Evolutionary conservation across 2,329 filamentous ascomycete genomes (phyloP), one percentile per base, ranked within the genome.

Genomic region (Pleomassaria siparia): DNA sequence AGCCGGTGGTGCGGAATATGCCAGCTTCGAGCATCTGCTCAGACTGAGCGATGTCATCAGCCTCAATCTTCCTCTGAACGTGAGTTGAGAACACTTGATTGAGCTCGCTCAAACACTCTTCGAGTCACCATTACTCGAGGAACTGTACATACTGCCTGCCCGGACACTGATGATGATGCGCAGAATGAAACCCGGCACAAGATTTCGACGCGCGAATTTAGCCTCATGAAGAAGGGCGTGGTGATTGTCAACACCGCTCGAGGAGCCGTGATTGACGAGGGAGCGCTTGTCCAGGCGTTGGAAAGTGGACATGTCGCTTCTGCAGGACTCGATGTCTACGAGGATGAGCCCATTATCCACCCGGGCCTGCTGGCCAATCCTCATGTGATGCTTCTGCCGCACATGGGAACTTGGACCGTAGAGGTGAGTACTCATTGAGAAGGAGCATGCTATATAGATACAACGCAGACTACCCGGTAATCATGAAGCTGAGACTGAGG

Each of bases 361-460:
- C 84, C 84, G 0, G 87, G 86, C 1, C 74, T 95, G 33, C 58
- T 91, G 12, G 73, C 74, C 13, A 91, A 92, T 63, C 82, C 82
- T 2, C 80, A 83, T 56, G 88, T 89, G 18, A 76, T 92, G 59
- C 76, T 95, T 22, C 73, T 95, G 28, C 90, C 90, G 43, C 90
- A 95, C 69, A 88, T 95, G 87, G 89, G 89, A 0, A 95, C 90
- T 0, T 90, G 82, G 79, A 92, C 88, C 0, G 74, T 84, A 22
- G 89, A 87, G 74, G 77, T 66, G 46, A 54, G 60, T 58, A 21
- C n/a, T n/a, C n/a, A n/a, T n/a, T 43, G 43, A 52, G 52, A 50
- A 55, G 54, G 47, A 55, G 54, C 36, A 12, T 39, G 20, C 20
- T n/a, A n/a, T n/a, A n/a, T n/a, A n/a, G n/a, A n/a, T 18, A 40